phyloP scores from a whole-genome alignment of 108 stramenopile genomes.

The Cyclotella choctawhatcheeana region DNA sequence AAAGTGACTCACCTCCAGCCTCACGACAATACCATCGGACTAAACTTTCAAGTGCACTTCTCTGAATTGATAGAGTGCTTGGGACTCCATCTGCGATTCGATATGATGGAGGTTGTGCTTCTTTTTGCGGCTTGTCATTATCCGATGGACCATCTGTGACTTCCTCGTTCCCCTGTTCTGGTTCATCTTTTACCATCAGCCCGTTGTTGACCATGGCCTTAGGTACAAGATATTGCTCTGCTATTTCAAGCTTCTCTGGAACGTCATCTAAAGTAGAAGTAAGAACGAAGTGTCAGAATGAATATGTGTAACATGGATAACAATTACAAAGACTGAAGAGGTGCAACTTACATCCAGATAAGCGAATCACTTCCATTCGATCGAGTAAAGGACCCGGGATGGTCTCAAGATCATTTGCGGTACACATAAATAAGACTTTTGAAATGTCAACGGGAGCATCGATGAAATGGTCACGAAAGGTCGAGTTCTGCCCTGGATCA shows the following conservation, averaged over 20 bases:
- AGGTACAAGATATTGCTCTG: constrained; percentile 94
- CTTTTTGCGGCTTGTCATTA: constrained; percentile 17
- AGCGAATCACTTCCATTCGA: constrained; percentile 97
- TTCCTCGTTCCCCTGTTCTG: constrained; percentile 27
- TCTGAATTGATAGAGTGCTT: constrained; percentile 64
- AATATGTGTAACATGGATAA: not conserved
- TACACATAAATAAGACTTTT: constrained; percentile 97
- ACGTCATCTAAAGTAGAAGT: constrained; percentile 77
- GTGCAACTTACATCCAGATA: constrained; percentile 70
- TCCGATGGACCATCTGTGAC: constrained; percentile 16
- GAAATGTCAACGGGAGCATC: constrained; percentile 98
- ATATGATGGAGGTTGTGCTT: constrained; percentile 51
- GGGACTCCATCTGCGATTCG: constrained; percentile 69
- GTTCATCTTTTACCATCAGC: constrained; percentile 59
- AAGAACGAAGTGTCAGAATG: not conserved
- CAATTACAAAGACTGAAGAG: no score
- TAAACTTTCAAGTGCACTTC: constrained; percentile 87
- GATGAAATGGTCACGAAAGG: constrained; percentile 96
- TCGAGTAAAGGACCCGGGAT: constrained; percentile 97
- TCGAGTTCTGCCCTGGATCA: constrained; percentile 93
- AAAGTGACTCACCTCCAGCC: no score
- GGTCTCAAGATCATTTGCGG: constrained; percentile 92
- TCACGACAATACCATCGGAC: constrained; percentile 97
- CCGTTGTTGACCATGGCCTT: constrained; percentile 92
- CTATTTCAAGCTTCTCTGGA: constrained; percentile 97